Percentiles rank a stretch among this genome's conserved stretches.
These are phyloP conservation scores for Aspergillus luchuensis DNA, from an alignment of 2,329 filamentous ascomycete genomes.

Conservation along the genomic window DNA sequence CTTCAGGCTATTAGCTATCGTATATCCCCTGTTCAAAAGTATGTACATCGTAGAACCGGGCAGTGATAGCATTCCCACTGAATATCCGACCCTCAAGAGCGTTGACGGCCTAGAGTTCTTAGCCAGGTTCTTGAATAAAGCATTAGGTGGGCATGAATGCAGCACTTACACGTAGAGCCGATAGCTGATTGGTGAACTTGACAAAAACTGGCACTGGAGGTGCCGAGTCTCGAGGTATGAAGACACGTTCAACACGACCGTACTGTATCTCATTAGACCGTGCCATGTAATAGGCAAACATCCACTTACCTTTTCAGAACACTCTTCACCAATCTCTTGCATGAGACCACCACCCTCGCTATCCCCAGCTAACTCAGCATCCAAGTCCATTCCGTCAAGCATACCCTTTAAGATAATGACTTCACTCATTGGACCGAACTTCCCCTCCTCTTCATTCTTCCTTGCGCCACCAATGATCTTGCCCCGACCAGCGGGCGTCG, in stretches of 20 bases:
- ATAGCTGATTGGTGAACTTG: constrained; percentile 84
- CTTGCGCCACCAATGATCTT: constrained; percentile 79
- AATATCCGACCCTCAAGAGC: constrained; percentile 85
- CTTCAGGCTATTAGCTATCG: constrained; percentile 30
- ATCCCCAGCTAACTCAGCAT: constrained; percentile 69
- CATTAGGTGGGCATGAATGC: neutral
- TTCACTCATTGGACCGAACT: constrained; percentile 73
- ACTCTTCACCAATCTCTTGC: constrained; percentile 95
- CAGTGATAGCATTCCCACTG: constrained; percentile 80
- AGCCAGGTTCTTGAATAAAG: neutral
- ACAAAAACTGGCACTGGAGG: constrained; percentile 74
- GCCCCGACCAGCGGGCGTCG: constrained; percentile 67
- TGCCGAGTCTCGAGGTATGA: constrained; percentile 65
- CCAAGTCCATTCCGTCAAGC: constrained; percentile 80
- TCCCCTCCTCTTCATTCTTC: constrained; percentile 54
- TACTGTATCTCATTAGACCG: constrained; percentile 57
- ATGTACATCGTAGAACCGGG: constrained; percentile 78
- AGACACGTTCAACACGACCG: constrained; percentile 77
- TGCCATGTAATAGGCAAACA: neutral
- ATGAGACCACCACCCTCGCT: constrained; percentile 64
- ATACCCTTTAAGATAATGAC: constrained; percentile 83
- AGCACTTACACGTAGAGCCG: constrained; percentile 73
- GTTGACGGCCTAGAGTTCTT: constrained; percentile 71
- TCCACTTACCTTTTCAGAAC: constrained; percentile 69
- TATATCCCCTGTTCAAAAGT: constrained; percentile 74